These are phyloP conservation scores for Cadophora sp. DNA, from an alignment of 2,329 filamentous ascomycete genomes.

Conservation along the genomic window DNA sequence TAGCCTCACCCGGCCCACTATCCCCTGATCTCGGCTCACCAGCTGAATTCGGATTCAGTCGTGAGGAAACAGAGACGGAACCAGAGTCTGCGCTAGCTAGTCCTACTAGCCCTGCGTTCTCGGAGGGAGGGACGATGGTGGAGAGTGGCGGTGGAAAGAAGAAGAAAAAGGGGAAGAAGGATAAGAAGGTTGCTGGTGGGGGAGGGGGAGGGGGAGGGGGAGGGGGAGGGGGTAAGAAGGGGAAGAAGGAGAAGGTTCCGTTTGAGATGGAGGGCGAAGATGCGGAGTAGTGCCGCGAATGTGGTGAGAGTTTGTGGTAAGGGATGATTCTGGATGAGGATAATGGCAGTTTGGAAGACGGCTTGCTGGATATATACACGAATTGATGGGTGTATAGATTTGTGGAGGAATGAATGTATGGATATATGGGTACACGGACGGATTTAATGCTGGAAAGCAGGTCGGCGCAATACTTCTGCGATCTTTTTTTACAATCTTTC, in stretches of 20 bases:
- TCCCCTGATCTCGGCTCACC: neutral
- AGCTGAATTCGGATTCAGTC: constrained; percentile 4
- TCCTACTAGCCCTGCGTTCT: constrained; percentile 16
- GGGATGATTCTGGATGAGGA: neutral
- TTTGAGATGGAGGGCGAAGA: constrained; percentile 16
- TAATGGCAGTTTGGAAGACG: neutral
- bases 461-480: neutral
- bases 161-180: constrained; percentile 31
- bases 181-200: constrained; percentile 30
- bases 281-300: neutral
- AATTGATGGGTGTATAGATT: too few relatives aligned
- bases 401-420: too few relatives aligned
- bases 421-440: neutral
- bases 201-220: constrained; percentile 28
- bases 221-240: constrained; percentile 24
- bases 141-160: neutral
- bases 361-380: neutral
- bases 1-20: constrained; percentile 14
- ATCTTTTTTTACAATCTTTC: neutral
- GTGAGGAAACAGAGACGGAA: constrained; percentile 1
- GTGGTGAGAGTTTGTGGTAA: neutral
- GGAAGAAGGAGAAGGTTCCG: constrained; percentile 28
- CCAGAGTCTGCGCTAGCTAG: constrained; percentile 19
- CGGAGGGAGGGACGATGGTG: constrained; percentile 2
- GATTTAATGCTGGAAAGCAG: constrained; percentile 1